Evolutionary conservation across 148 eudicot genomes (phyloP).

Genomic region (Arbutus unedo): DNA sequence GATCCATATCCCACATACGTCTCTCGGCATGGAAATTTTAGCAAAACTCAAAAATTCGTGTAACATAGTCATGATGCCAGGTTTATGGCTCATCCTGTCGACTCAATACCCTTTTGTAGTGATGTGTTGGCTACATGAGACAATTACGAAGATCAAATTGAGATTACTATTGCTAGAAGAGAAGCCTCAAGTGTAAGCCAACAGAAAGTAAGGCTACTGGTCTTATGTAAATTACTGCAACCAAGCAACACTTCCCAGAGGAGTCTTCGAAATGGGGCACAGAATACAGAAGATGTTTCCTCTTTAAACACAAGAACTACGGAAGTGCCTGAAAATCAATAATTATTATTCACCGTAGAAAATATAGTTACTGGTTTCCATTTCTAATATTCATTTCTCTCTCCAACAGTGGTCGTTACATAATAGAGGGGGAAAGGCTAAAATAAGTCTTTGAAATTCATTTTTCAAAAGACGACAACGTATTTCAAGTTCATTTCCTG

Average conservation of each 20-base stretch:
- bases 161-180: neutral
- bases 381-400: neutral
- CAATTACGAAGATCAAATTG: neutral
- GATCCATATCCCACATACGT: neutral
- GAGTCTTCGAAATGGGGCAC: neutral
- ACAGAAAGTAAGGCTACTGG: neutral
- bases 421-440: neutral
- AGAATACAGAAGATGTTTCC: neutral
- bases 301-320: neutral
- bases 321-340: neutral
- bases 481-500: neutral
- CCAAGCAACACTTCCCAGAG: too few species aligned
- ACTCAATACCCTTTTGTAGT: neutral
- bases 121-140: neutral
- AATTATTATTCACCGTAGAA: neutral
- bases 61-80: neutral
- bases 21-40: neutral
- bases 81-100: neutral
- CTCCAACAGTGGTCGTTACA: neutral
- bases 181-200: neutral
- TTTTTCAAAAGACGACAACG: neutral
- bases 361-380: constrained; percentile 1
- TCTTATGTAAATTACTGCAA: neutral
- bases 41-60: neutral
- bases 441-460: neutral